phyloP scores from a whole-genome alignment of 2,329 filamentous ascomycete genomes.

The Penicillium decumbens region DNA sequence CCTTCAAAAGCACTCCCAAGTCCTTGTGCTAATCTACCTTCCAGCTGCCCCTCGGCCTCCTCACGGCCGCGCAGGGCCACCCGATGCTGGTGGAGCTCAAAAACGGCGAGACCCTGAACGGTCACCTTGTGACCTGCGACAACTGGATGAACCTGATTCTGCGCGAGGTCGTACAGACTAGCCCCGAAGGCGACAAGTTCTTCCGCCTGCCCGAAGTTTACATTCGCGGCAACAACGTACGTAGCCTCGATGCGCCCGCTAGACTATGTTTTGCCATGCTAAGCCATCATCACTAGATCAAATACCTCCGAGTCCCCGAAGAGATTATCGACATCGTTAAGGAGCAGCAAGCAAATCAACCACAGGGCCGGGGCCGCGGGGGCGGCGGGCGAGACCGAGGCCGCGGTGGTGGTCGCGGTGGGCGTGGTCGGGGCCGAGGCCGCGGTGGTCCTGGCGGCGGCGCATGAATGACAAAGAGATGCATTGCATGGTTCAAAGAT shows the following conservation, averaged over 20 bases:
- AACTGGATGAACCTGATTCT: slow-evolving; percentile 99
- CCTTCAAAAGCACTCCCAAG: neutral
- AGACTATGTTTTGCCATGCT: neutral
- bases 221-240: slow-evolving; percentile 92
- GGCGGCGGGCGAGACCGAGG: slow-evolving; percentile 35
- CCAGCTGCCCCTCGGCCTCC: slow-evolving; percentile 67
- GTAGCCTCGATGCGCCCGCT: slow-evolving; percentile 31
- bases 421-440: slow-evolving; percentile 43
- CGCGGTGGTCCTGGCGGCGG: slow-evolving; percentile 13
- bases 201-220: slow-evolving; percentile 89
- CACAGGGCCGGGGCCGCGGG: slow-evolving; percentile 38
- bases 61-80: slow-evolving; percentile 94
- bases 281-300: slow-evolving; percentile 62
- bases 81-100: slow-evolving; percentile 97
- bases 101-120: slow-evolving; percentile 95
- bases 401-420: slow-evolving; percentile 40
- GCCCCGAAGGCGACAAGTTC: slow-evolving; percentile 90
- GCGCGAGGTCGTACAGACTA: slow-evolving; percentile 96
- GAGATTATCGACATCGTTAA: slow-evolving; percentile 93
- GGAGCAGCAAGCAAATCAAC: slow-evolving; percentile 77
- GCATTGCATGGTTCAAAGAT: slow-evolving; percentile 17
- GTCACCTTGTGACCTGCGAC: slow-evolving; percentile 92
- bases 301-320: slow-evolving; percentile 93
- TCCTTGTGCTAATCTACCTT: slow-evolving; percentile 4
- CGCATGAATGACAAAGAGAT: slow-evolving; percentile 16